Conservation (phyloP, 805 yeast genomes). For the Monosporozyma yasuniensis region DNA sequence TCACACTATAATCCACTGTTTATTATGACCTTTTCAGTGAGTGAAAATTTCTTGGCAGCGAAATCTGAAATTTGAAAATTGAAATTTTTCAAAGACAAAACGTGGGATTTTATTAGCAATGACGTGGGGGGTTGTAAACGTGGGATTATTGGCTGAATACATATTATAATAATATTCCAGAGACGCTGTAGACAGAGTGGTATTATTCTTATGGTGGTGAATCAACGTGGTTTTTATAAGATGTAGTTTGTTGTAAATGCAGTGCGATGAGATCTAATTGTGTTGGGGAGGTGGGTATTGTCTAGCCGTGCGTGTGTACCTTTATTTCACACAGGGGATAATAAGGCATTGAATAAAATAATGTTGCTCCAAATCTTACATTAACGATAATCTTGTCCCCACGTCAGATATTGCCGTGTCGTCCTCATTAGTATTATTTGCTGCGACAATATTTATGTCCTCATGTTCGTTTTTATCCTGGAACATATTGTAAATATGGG, state of each 20-base stretch:
- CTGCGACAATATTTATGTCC: not conserved
- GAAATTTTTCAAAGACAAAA: not conserved
- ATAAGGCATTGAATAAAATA: not conserved
- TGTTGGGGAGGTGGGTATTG: not conserved
- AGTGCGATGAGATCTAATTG: too few species aligned
- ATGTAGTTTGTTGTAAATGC: too few species aligned
- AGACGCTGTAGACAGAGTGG: too few species aligned
- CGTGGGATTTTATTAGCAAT: not conserved
- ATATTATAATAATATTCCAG: too few species aligned
- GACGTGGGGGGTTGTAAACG: too few species aligned
- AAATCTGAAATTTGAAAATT: too few species aligned
- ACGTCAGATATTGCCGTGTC: constrained; percentile 18
- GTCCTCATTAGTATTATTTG: not conserved
- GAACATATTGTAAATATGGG: constrained; percentile 60
- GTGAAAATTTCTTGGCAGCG: not conserved
- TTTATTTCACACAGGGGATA: not conserved
- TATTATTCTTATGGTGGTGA: too few species aligned
- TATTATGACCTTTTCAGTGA: too few species aligned
- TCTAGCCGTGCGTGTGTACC: not conserved
- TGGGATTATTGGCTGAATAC: too few species aligned
- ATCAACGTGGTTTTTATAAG: too few species aligned
- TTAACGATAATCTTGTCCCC: constrained; percentile 78
- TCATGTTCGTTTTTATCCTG: constrained; percentile 66
- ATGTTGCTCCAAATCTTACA: constrained; percentile 42
- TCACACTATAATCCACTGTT: too few species aligned